Evolutionary conservation across 2,329 filamentous ascomycete species (phyloP), one percentile per base, ranked within the genome.

Genomic region (Talaromyces sp.): DNA sequence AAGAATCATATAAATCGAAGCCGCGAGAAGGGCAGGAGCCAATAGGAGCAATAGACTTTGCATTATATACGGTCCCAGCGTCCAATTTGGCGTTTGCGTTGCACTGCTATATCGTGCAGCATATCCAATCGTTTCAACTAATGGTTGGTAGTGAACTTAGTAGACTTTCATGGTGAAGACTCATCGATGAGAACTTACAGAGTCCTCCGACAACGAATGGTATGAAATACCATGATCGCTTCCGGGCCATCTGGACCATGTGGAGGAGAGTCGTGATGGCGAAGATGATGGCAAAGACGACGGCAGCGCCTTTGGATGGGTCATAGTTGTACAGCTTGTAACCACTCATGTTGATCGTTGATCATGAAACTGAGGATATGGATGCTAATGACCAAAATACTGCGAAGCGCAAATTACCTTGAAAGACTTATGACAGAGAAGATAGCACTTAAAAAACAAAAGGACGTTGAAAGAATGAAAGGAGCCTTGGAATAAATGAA

Each of bases 261-360:
- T 85, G 82, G 1, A 70, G 66, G 0, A 68, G 56, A 1, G 82
- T 81, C 5, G 78, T 68, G 5, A 77, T 54, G 21, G 68, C 57
- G 67, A 84, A 84, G 0, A 86, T 68, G 23, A 79, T 64, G 7
- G 75, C 70, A 63, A 84, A 82, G 4, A 81, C 70, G 16, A 79
- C 68, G 1, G 81, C 83, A 0, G 77, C 80, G 0, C 76, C 69
- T 0, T 83, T 58, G 0, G 79, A 81, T 0, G 83, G 73, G n/a
- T 71, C 73, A 65, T 82, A 82, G 42, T 75, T 72, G 62, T 75
- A 76, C 23, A 71, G 64, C 21, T 62, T 62, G 40, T 61, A 46
- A 4, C 5, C 31, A 6, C 28, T 23, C 44, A 57, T 33, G 16
- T 65, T 60, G 65, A 68, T 69, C 7, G 44, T 68, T 21, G 44